Base-by-base conservation (phyloP, 2,329 filamentous ascomycete species). In the Aspergillus pseudotamarii region DNA sequence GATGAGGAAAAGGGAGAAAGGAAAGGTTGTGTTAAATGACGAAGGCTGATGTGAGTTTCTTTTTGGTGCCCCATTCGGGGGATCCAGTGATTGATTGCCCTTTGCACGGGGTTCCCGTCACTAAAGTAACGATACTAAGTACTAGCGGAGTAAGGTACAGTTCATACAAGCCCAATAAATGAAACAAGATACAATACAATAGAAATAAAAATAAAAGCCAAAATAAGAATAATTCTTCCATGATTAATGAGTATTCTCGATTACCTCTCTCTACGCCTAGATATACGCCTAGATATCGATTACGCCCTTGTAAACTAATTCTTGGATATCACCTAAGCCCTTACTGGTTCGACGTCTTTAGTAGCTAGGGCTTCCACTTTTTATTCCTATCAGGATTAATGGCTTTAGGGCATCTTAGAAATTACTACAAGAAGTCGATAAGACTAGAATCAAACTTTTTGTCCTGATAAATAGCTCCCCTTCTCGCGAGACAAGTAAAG, bases 401-500 rank as follows among this genome's bases (percentile, higher is more conserved):
- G 36, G 16, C 9, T 19, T 8, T 16, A 19, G 43, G 45, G 45
- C 21, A 48, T 48, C 45, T 6, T 5, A 23, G 12, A 11, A 50
- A 50, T 45, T 36, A 36, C 28, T 57, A 56, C 21, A 43, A 16
- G 38, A 34, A 30, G 45, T 59, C 36, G 34, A 60, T 62, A 23
- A 61, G 57, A 64, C 45, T 54, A 66, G 63, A 58, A 63, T 68
- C 64, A 65, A 69, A 68, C 65, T 69, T 70, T 69, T 58, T 23
- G 48, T 65, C 61, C 61, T 61, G 61, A 61, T 58, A 62, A 64
- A 55, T 64, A 72, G 70, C 71, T 73, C 72, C 36, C 71, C 73
- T 74, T 72, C 71, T 72, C 70, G 60, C 66, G 66, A 72, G 66
- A 71, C 69, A 57, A 41, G 56, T 68, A 56, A 66, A 59, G 66